A percentile compares a stretch with the other conserved stretches of the same genome.
These are phyloP conservation scores for Pestalotiopsis sp. DNA, from an alignment of 2,329 filamentous ascomycete species.

Conservation along the genomic window DNA sequence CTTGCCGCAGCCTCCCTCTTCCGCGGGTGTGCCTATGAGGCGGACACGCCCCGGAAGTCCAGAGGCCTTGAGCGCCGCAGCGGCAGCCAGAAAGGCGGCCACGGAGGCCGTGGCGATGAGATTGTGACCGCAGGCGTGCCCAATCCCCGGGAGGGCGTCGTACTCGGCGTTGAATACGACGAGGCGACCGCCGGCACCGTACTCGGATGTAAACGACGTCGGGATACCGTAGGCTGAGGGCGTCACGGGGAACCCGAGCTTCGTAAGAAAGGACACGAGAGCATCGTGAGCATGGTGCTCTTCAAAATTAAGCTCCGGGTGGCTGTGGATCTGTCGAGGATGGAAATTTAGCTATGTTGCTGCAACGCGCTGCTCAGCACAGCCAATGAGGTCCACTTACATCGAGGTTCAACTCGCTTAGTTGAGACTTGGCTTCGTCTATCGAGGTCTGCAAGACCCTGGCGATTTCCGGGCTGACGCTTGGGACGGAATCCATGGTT, in stretches of 20 bases:
- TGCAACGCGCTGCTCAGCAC: not conserved
- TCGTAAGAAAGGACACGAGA: conserved; percentile 46
- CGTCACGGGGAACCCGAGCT: conserved; percentile 47
- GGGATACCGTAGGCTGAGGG: conserved; percentile 53
- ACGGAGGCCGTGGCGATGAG: conserved; percentile 45
- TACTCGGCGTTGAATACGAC: conserved; percentile 45
- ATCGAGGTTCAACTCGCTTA: conserved; percentile 48
- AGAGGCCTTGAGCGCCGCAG: conserved; percentile 33
- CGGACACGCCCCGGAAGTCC: conserved; percentile 37
- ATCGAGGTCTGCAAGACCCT: not conserved
- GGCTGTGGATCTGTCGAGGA: not conserved
- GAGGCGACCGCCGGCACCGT: conserved; percentile 43
- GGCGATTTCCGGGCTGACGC: not conserved
- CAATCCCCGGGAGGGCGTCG: conserved; percentile 30
- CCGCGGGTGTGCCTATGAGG: conserved; percentile 45
- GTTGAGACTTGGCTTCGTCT: not conserved
- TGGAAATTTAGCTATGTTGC: not conserved
- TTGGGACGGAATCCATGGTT: not conserved
- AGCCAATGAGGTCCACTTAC: conserved; percentile 32
- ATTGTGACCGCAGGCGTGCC: conserved; percentile 50
- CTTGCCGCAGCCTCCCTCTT: conserved; percentile 48
- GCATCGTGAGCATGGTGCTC: conserved; percentile 53
- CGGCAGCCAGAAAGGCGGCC: conserved; percentile 41
- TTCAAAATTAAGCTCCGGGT: not conserved
- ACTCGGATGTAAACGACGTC: conserved; percentile 53